These are phyloP conservation scores for Penicillium nordicum DNA, from an alignment of 2,329 filamentous ascomycete genomes.

Conservation along the genomic window DNA sequence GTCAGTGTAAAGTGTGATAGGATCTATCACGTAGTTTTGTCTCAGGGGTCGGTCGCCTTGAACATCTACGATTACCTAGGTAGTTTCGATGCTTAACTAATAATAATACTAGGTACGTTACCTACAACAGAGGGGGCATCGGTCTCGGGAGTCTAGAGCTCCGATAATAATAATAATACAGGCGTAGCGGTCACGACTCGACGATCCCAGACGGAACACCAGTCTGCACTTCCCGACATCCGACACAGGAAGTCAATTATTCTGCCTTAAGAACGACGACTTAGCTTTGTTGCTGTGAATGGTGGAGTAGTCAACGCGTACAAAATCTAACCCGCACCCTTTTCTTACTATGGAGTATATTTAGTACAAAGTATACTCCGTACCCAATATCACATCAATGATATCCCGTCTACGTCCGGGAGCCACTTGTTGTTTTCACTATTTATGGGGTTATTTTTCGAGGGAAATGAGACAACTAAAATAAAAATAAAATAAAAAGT, in stretches of 20 bases:
- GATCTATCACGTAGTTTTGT: conserved; percentile 11
- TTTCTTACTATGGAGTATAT: background rate
- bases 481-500: background rate
- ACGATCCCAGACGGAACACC: conserved; percentile 5
- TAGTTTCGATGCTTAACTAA: conserved; percentile 1
- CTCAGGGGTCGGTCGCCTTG: conserved; percentile 2
- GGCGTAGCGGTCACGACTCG: conserved; percentile 2
- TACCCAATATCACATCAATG: conserved; percentile 5
- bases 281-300: background rate
- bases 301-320: conserved; percentile 14
- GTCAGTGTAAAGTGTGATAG: background rate
- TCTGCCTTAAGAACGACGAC: conserved; percentile 5
- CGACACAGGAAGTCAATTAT: conserved; percentile 6
- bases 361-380: background rate
- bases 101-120: background rate
- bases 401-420: conserved; percentile 11
- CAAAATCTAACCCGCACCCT: background rate
- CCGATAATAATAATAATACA: background rate
- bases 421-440: conserved; percentile 3
- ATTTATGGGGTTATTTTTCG: background rate
- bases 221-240: conserved; percentile 3
- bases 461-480: background rate
- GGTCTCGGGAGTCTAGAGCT: conserved; percentile 8
- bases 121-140: background rate
- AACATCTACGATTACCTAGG: conserved; percentile 5